These are phyloP conservation scores for Ciborinia camelliae DNA, from an alignment of 2,329 filamentous ascomycete species.

Conservation along the genomic window DNA sequence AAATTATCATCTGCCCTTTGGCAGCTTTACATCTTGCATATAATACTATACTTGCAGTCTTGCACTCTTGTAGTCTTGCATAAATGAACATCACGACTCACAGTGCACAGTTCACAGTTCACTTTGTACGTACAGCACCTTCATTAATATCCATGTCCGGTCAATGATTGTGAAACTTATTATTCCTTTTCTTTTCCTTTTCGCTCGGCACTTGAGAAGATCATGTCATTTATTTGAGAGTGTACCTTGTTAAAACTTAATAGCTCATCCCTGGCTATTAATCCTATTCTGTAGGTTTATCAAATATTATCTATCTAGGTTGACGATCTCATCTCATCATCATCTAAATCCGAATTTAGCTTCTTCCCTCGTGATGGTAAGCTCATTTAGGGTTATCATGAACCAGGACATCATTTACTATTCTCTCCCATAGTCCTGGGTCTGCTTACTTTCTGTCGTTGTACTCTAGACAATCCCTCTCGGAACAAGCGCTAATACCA, in stretches of 20 bases:
- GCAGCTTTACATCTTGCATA: slow-evolving; percentile 13
- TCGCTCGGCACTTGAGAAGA: slow-evolving; percentile 16
- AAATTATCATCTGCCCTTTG: slow-evolving; percentile 8
- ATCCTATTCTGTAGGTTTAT: slow-evolving; percentile 4
- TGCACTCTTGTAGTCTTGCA: no score
- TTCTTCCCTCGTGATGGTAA: neutral
- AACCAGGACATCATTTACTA: neutral
- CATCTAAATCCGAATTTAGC: slow-evolving; percentile 3
- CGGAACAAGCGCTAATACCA: slow-evolving; percentile 1
- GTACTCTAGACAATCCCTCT: neutral
- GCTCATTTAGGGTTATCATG: neutral
- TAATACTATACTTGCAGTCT: no score
- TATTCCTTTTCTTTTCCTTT: neutral
- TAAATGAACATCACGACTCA: slow-evolving; percentile 15
- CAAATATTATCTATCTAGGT: slow-evolving; percentile 1
- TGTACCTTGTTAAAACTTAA: neutral
- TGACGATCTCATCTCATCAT: slow-evolving; percentile 13
- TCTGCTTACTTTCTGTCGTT: slow-evolving; percentile 2
- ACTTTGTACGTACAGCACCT: slow-evolving; percentile 6
- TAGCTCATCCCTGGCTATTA: slow-evolving; percentile 13
- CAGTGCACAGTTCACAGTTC: no score
- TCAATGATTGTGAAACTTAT: slow-evolving; percentile 9
- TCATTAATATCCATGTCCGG: neutral
- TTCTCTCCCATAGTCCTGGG: neutral
- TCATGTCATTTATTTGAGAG: slow-evolving; percentile 13